phyloP scores from a whole-genome alignment of 2,329 filamentous ascomycete genomes.

The Fusarium proliferatum region DNA sequence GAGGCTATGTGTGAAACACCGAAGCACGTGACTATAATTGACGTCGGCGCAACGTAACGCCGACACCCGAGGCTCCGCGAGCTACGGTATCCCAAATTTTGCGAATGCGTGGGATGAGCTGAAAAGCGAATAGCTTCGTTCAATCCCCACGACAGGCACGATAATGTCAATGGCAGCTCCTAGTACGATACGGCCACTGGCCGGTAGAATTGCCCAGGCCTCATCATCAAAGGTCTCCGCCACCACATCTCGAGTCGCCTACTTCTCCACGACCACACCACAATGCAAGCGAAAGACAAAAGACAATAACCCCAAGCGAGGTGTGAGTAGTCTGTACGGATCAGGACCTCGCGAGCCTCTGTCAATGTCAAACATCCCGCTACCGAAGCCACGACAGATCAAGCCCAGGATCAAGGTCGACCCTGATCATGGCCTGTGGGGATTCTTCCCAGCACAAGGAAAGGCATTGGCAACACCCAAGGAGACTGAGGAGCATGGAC shows the following conservation, averaged over 20 bases:
- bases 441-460: conserved; percentile 82
- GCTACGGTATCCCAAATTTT: conserved; percentile 38
- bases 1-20: neutral
- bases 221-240: conserved; percentile 25
- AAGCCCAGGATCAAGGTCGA: conserved; percentile 70
- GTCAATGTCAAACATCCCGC: conserved; percentile 75
- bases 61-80: conserved; percentile 19
- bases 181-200: conserved; percentile 44
- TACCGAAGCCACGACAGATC: conserved; percentile 76
- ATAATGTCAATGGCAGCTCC: conserved; percentile 46
- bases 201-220: conserved; percentile 39
- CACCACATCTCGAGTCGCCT: conserved; percentile 32
- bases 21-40: conserved; percentile 1
- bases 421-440: conserved; percentile 88
- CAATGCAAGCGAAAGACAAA: conserved; percentile 63
- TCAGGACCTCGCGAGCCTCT: conserved; percentile 81
- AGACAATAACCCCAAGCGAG: conserved; percentile 84
- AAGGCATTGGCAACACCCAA: conserved; percentile 77
- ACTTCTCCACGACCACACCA: conserved; percentile 67
- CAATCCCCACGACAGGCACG: conserved; percentile 30
- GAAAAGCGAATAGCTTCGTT: conserved; percentile 39
- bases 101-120: conserved; percentile 24
- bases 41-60: conserved; percentile 26
- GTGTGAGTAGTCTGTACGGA: conserved; percentile 82
- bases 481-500: conserved; percentile 78